Base-by-base conservation (phyloP, 1,139 yeast genomes). In the Wickerhamomyces sp. region DNA sequence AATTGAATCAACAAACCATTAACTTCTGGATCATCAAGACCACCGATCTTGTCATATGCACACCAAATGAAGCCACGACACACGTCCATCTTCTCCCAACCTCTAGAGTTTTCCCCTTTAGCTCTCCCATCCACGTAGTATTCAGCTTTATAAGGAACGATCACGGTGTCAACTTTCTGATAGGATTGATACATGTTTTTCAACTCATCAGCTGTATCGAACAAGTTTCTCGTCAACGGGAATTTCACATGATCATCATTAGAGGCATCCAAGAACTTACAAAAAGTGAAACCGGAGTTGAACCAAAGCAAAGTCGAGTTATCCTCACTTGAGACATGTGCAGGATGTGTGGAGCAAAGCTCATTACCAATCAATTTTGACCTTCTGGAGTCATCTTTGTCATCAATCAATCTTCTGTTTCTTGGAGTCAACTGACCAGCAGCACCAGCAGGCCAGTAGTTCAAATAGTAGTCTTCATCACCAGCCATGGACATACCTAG, bases 341-440 rank as follows among this genome's bases (percentile, higher is more conserved):
- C 83, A 0, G 86, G 84, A 52, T 78, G 85, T 1, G 77, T 67
- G 0, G 81, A 73, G 46, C 84, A 77, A 6, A 76, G 54, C 47
- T 75, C 81, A 22, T 56, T 49, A 0, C 73, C 55, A 1, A 49
- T 45, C 7, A 64, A 47, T n/a, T 54, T 50, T 28, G 53, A 30
- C 31, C 46, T 39, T 23, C 40, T 31, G 2, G 33, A 19, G 19
- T 37, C 41, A 25, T 32, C 41, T 5, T 19, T 24, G 19, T 44
- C 52, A 3, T 31, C 38, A 5, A 33, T 16, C 6, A 41, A 26
- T 36, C 52, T 39, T 16, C 31, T 30, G 3, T 15, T 17, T 22
- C 18, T 20, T 4, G 52, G 53, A 1, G 53, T 47, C 6, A 48
- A 14, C 24, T 33, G 25, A 10, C 56, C 56, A 9, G 40, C 45